Conservation (phyloP, 2,329 filamentous ascomycete species). For the Tolypocladium cylindrosporum region DNA sequence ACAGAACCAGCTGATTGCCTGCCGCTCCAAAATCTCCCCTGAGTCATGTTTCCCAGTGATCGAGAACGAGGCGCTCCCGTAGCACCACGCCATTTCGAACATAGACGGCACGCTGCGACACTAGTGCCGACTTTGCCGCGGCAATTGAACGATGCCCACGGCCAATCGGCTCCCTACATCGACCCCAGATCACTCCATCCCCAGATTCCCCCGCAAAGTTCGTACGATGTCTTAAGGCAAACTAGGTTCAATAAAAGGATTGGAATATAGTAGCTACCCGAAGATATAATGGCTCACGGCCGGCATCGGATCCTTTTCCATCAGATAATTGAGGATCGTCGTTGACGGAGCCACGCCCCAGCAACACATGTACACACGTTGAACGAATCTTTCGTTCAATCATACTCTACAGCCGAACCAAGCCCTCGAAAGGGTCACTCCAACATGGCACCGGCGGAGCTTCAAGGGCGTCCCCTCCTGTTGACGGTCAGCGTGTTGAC, state of each 20-base stretch:
- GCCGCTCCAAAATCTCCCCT: background rate
- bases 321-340: background rate
- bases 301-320: background rate
- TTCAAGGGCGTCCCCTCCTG: conserved; percentile 25
- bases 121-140: too few species aligned
- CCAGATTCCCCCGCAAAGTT: background rate
- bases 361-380: background rate
- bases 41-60: background rate
- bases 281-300: background rate
- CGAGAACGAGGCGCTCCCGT: background rate
- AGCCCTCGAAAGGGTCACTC: too few species aligned
- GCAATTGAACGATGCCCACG: background rate
- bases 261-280: background rate
- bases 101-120: too few species aligned
- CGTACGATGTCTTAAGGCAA: background rate
- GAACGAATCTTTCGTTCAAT: background rate
- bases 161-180: background rate
- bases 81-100: background rate
- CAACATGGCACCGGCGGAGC: background rate
- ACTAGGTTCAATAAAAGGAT: background rate
- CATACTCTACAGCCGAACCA: too few species aligned
- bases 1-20: background rate
- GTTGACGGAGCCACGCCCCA: background rate
- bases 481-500: conserved; percentile 32
- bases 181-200: background rate